phyloP scores from a whole-genome alignment of 345 rosid genomes.

The Conringia planisiliqua region DNA sequence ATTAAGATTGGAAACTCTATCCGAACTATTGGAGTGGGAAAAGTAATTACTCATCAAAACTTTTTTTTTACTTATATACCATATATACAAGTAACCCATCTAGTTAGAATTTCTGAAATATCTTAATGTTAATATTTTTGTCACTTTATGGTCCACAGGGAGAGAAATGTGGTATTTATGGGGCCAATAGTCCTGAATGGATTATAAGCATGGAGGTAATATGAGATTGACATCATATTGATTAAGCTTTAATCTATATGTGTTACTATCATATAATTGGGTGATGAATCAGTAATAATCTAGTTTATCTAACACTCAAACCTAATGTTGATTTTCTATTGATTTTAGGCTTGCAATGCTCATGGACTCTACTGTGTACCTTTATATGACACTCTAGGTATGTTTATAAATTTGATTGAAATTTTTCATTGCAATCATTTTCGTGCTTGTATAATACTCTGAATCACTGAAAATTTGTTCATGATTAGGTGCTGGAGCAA shows the following conservation, averaged over 20 bases:
- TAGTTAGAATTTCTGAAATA: not conserved
- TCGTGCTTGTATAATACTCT: not conserved
- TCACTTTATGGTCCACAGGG: constrained; percentile 52
- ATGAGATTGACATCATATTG: not conserved
- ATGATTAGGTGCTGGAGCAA: constrained; percentile 80
- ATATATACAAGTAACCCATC: not conserved
- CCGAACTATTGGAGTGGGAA: constrained; percentile 70
- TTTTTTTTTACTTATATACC: not conserved
- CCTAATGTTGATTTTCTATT: not conserved
- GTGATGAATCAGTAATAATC: no score
- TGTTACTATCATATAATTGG: not conserved
- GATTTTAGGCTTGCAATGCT: constrained; percentile 95
- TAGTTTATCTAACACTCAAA: not conserved
- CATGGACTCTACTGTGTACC: constrained; percentile 97
- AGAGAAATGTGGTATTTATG: constrained; percentile 88
- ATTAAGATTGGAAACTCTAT: constrained; percentile 81
- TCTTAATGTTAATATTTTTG: not conserved
- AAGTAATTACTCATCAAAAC: constrained; percentile 42
- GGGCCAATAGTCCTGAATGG: constrained; percentile 90
- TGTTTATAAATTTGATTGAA: not conserved
- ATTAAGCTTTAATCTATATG: not conserved
- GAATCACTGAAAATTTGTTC: not conserved
- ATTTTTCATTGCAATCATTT: not conserved
- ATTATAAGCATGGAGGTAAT: constrained; percentile 96
- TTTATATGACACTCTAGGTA: constrained; percentile 95